Evolutionary conservation across 2,329 filamentous ascomycete genomes (phyloP).

Genomic region (Tolypocladium ovalisporum): DNA sequence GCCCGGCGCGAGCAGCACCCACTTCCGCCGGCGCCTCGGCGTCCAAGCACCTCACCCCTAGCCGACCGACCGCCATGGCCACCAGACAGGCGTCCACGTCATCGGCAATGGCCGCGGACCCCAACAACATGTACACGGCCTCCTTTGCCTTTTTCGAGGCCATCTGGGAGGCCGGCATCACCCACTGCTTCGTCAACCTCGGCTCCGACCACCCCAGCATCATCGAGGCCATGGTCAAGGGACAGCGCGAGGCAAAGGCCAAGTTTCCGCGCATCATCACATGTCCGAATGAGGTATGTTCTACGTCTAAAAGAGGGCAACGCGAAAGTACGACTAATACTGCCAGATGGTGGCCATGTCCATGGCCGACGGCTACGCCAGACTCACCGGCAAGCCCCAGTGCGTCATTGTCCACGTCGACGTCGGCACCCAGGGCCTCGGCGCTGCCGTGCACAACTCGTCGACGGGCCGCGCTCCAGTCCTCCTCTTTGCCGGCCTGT

Average conservation of each 20-base stretch:
- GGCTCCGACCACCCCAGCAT: conserved; percentile 68
- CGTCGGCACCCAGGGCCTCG: conserved; percentile 70
- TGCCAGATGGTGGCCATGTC: conserved; percentile 70
- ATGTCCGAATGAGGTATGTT: conserved; percentile 62
- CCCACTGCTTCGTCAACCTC: conserved; percentile 52
- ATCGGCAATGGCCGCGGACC: conserved; percentile 7
- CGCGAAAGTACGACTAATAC: background rate
- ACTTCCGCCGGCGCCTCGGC: background rate
- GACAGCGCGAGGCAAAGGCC: conserved; percentile 52
- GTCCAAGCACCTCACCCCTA: background rate
- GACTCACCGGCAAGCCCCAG: conserved; percentile 61
- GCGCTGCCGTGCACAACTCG: conserved; percentile 69
- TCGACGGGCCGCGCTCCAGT: conserved; percentile 65
- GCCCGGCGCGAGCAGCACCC: background rate
- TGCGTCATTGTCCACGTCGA: conserved; percentile 74
- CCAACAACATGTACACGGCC: conserved; percentile 51
- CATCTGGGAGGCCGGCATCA: conserved; percentile 57
- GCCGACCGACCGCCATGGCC: background rate
- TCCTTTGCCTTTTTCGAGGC: conserved; percentile 78
- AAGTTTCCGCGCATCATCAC: conserved; percentile 66
- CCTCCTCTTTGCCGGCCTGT: conserved; percentile 67
- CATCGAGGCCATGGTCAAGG: conserved; percentile 71
- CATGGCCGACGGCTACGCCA: conserved; percentile 73
- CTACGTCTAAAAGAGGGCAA: background rate
- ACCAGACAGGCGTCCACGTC: conserved; percentile 6